Evolutionary conservation across 345 rosid genomes (phyloP), one percentile per base, ranked within the genome.

Genomic region (Eucalyptus coolabah): DNA sequence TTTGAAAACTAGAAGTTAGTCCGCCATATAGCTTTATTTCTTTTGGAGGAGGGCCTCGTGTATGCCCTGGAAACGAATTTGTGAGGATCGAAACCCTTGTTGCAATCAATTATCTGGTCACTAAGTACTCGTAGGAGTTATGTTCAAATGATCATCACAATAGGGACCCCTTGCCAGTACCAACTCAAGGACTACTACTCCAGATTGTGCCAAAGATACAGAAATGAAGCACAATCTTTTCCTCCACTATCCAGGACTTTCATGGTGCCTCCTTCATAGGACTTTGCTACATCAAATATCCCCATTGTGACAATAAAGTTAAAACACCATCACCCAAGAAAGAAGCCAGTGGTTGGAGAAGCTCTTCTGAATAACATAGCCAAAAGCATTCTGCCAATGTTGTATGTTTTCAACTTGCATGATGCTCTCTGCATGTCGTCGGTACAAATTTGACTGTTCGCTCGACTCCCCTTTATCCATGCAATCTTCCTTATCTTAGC

Each of bases 31-130:
- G 93, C 87, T 93, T 89, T 81, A 83, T 92, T 18, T 82, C 88
- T 24, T 93, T 92, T 18, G 95, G 96, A 56, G 96, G 90, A 16
- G 95, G 95, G 8, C 92, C 94, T n/a, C 90, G 93, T 83, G 92
- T 92, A 28, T 93, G 95, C 91, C 95, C 95, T 12, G 95, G 95
- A 87, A 89, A 88, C 24, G 95, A 93, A 88, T 92, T 94, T 90
- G 96, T 93, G 49, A 93, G 92, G 93, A 90, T 93, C 42, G 95
- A 95, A 91, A 92, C 92, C 44, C 93, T 94, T 3, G 92, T 93
- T 50, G 44, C 91, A 1, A 90, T 93, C 88, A 95, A 94, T 90
- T 89, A 91, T 87, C 92, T 96, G 54, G 91, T 95, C 60, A 94
- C 95, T 87, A 89, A 77, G 24, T 95, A 93, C 87, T 82, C 91